Evolutionary conservation across 2,329 filamentous ascomycete species (phyloP), one percentile per base, ranked within the genome.

Genomic region (Trichoderma pleuroti): DNA sequence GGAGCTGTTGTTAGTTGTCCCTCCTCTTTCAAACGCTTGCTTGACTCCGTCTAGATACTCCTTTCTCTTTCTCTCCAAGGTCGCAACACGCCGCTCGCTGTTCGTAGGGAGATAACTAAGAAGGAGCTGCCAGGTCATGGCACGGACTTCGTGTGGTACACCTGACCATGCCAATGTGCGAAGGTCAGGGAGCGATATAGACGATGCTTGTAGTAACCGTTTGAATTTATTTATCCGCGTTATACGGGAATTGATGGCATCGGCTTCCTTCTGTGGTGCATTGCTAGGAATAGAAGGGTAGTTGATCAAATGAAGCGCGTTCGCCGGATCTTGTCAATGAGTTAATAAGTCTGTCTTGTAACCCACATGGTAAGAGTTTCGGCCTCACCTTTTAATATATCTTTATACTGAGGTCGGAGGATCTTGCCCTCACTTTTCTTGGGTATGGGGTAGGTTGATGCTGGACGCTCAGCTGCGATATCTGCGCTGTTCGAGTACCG

Each of bases 161-260:
- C 96, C 96, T 66, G 94, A 96, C 96, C 97, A 99, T 34, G 96
- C 94, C 36, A 94, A 86, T 71, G 93, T 87, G 73, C 96, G 89
- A 28, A 99, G 86, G 67, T 98, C 95, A 21, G 91, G 85, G 3
- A 98, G 82, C 2, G 93, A 91, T 76, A 99, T 96, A 1, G 93
- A 94, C 52, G 93, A 97, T 26, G 95, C 90, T 82, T 99, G 96
- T 8, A 99, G 85, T 66, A 99, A 93, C 76, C 92, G 92, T 81
- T 99, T 99, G 84, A 99, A 99, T 79, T 98, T 98, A 83, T 99
- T 98, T 79, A 99, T 99, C 73, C 96, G 91, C 8, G 93, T 92
- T 76, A 97, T 96, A 72, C 93, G 90, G 57, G 94, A 92, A 70
- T 92, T 94, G 78, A 97, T 91, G 14, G 91, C 91, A 78, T 98